Conservation (phyloP, 352 stramenopile species). For the Phytopythium helicoides region DNA sequence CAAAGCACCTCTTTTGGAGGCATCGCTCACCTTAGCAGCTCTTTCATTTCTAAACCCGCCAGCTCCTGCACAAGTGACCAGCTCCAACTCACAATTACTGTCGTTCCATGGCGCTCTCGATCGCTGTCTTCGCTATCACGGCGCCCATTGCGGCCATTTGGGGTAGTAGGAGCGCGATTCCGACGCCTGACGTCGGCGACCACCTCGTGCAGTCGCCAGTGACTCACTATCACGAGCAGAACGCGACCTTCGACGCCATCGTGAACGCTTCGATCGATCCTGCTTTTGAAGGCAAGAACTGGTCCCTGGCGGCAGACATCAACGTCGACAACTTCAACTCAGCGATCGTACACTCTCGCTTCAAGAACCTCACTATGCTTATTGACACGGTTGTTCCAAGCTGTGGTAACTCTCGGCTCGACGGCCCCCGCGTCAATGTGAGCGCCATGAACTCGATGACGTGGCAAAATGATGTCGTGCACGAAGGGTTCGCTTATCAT, state of each 20-base stretch:
- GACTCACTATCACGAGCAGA: no score
- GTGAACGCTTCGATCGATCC: no score
- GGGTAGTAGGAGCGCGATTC: no score
- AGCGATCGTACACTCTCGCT: conserved; percentile 40
- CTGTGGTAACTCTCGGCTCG: background rate
- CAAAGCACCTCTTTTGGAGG: no score
- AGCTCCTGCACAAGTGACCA: conserved; percentile 3
- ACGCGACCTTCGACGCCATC: no score
- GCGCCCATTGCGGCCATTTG: conserved; percentile 18
- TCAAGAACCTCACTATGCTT: conserved; percentile 35
- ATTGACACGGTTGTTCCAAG: conserved; percentile 24
- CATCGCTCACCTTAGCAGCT: background rate
- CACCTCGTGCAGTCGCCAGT: no score
- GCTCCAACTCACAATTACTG: conserved; percentile 15
- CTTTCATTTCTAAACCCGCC: conserved; percentile 12
- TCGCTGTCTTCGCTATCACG: conserved; percentile 15
- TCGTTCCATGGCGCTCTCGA: conserved; percentile 27
- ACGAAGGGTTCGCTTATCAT: conserved; percentile 18
- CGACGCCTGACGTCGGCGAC: no score
- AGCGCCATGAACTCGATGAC: conserved; percentile 15
- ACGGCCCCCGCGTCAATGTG: conserved; percentile 13
- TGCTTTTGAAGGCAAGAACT: background rate
- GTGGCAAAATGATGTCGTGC: conserved; percentile 18
- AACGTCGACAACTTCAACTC: conserved; percentile 34
- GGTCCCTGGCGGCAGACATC: conserved; percentile 1